Conservation (phyloP, 2,329 filamentous ascomycete species). For the Cladobotryum protrusum region DNA sequence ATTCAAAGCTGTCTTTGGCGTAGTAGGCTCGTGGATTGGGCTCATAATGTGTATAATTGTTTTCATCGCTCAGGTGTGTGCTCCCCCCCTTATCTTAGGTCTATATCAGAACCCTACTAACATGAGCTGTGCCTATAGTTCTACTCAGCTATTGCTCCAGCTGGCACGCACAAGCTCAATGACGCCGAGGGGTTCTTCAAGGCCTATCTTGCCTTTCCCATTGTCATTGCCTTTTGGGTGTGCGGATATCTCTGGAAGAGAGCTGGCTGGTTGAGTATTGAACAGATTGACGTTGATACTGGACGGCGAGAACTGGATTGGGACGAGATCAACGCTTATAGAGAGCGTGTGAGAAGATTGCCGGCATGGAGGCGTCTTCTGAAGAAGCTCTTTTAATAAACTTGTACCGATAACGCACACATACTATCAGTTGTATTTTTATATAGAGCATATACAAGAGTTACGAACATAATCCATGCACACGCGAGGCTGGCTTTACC, state of each 20-base stretch:
- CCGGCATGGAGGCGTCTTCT: slow-evolving; percentile 40
- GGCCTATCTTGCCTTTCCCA: slow-evolving; percentile 45
- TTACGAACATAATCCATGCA: too few species aligned
- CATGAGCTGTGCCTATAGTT: slow-evolving; percentile 25
- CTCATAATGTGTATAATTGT: slow-evolving; percentile 49
- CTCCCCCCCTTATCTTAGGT: slow-evolving; percentile 13
- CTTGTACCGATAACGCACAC: not conserved
- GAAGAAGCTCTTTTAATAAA: slow-evolving; percentile 27
- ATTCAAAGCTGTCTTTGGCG: slow-evolving; percentile 53
- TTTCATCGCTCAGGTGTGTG: slow-evolving; percentile 42
- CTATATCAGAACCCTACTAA: not conserved
- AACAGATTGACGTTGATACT: slow-evolving; percentile 61
- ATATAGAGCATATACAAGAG: too few species aligned
- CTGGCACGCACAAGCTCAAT: slow-evolving; percentile 23
- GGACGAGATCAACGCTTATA: slow-evolving; percentile 52
- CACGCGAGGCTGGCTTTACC: too few species aligned
- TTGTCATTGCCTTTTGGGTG: slow-evolving; percentile 49
- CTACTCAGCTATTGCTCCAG: slow-evolving; percentile 41
- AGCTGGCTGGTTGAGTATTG: slow-evolving; percentile 49
- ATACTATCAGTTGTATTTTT: too few species aligned
- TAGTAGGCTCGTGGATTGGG: slow-evolving; percentile 57
- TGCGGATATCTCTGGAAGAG: slow-evolving; percentile 60
- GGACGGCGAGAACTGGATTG: slow-evolving; percentile 59
- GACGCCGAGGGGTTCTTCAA: slow-evolving; percentile 48
- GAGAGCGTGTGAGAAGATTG: slow-evolving; percentile 40